Evolutionary conservation across 2,329 filamentous ascomycete species (phyloP), one percentile per base, ranked within the genome.

Genomic region (Stenocarpella maydis): DNA sequence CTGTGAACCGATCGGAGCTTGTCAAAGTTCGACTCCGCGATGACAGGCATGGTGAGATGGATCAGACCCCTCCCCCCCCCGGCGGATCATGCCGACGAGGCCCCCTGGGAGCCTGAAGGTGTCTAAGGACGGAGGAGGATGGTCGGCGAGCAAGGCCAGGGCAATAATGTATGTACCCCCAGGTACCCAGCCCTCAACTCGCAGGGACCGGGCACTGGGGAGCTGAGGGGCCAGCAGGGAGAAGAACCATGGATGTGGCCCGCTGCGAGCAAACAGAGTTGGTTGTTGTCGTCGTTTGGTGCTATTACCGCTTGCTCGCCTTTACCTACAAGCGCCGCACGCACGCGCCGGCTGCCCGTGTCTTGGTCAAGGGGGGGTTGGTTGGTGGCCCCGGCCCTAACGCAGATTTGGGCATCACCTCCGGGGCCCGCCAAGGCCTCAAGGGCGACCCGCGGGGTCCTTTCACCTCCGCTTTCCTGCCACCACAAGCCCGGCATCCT

Each of bases 1-100:
- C 37, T 52, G 43, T 43, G 47, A 65, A 53, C 63, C 43, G 61
- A 52, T 65, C 63, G 63, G 63, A 54, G 24, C 63, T 37, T 65
- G 63, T 65, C 58, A 47, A 34, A 19, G 9, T 19, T 19, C 63
- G 19, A 45, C 49, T 65, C 47, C 41, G 63, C 49, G 24, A 65
- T 65, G 63, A 65, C 63, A 43, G 50, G 49, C 63, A 54, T 54
- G 63, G 37, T 47, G 31, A 50, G 61, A 65, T 50, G 49, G 45
- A 52, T 47, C 24, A 19, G 21, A 45, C 21, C 31, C 4, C 31
- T 45, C 60, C 28, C 4, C 31, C 60, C 60, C 28, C 9, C 21
- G 12, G 34, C 58, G 58, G 58, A 24, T 26, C 58, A 21, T 34
- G 43, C 58, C 58, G 58, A 45, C 58, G 41, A 26, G 47, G 58